Percentiles rank a stretch among this genome's conserved stretches.
Evolutionary conservation across 2,329 filamentous ascomycete species (phyloP).

Genomic region (Colletotrichum limetticola): DNA sequence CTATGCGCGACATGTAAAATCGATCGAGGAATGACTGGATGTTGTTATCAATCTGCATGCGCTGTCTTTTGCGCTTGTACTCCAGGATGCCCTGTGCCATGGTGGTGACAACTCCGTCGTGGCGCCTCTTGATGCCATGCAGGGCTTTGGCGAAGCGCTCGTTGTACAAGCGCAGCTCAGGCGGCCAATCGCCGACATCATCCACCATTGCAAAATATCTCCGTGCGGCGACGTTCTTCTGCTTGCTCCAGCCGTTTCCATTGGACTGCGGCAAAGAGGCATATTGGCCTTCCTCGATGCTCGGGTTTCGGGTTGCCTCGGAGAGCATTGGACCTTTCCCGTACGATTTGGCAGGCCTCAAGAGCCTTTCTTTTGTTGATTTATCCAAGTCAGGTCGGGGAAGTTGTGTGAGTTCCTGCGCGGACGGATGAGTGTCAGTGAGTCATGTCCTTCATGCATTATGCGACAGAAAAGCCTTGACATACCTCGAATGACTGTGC

Average conservation of each 20-base stretch:
- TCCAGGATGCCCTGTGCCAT: constrained; percentile 98
- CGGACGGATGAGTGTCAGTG: constrained; percentile 22
- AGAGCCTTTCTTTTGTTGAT: constrained; percentile 82
- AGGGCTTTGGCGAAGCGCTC: constrained; percentile 88
- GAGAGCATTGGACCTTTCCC: constrained; percentile 76
- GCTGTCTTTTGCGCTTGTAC: constrained; percentile 95
- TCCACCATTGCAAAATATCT: constrained; percentile 95
- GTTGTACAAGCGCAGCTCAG: constrained; percentile 95
- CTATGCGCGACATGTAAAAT: constrained; percentile 99
- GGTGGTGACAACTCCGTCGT: constrained; percentile 97
- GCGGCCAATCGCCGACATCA: constrained; percentile 89
- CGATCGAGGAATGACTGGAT: constrained; percentile 98
- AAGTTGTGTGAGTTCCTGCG: constrained; percentile 89
- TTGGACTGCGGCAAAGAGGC: constrained; percentile 55
- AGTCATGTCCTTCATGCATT: constrained; percentile 25
- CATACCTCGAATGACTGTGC: constrained; percentile 98
- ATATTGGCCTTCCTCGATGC: constrained; percentile 86
- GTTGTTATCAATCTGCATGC: constrained; percentile 97
- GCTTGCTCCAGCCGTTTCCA: constrained; percentile 60
- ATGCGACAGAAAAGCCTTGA: constrained; percentile 29
- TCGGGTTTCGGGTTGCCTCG: constrained; percentile 90
- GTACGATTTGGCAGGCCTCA: constrained; percentile 68
- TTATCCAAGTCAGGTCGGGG: constrained; percentile 79
- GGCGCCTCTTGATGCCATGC: constrained; percentile 93
- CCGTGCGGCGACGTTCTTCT: constrained; percentile 64